Base-by-base conservation (phyloP, 2,329 filamentous ascomycete genomes). In the Pestalotiopsis sp. region DNA sequence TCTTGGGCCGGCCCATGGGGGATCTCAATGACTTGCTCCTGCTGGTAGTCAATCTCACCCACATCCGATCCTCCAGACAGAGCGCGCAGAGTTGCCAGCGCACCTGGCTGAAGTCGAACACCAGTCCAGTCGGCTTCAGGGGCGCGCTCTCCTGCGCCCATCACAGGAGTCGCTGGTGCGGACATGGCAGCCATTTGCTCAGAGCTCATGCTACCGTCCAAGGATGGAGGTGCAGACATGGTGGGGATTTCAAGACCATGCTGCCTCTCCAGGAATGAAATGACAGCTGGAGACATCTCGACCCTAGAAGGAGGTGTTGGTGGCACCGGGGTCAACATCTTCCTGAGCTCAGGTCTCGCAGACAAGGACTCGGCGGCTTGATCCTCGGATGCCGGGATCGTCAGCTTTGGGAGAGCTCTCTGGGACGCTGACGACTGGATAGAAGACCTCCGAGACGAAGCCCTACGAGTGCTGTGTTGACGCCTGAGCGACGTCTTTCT, bases 171-270 rank as follows among this genome's bases (percentile, higher is more conserved):
- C 12, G 93, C 90, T 4, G 95, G 94, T 63, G 93, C 93, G 75
- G 94, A 97, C 78, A 94, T 87, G 66, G 87, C 88, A 1, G 94
- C 93, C 79, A 97, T 87, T 78, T 97, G 94, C 77, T 98, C 95
- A 2, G 95, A 97, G 9, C 90, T 92, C 75, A 96, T 83, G 80
- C 94, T 97, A 25, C 94, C 95, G 81, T 97, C 95, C 3, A 97
- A 85, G 4, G 95, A 98, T 3, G 95, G 95, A 4, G 95, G 92
- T 5, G 93, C 92, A 67, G 93, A 95, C 38, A 90, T 87, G 45
- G 89, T 91, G 1, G 94, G 94, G 3, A 95, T 86, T 62, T 89
- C 87, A 25, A 90, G 86, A 36, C 89, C 77, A 69, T 89, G 88
- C 73, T 89, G 87, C 69, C 84, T 80, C 65, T 86, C 87, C 78